These are phyloP conservation scores for Amphibolis antarctica DNA, from an alignment of 106 monocot species.

Conservation along the genomic window DNA sequence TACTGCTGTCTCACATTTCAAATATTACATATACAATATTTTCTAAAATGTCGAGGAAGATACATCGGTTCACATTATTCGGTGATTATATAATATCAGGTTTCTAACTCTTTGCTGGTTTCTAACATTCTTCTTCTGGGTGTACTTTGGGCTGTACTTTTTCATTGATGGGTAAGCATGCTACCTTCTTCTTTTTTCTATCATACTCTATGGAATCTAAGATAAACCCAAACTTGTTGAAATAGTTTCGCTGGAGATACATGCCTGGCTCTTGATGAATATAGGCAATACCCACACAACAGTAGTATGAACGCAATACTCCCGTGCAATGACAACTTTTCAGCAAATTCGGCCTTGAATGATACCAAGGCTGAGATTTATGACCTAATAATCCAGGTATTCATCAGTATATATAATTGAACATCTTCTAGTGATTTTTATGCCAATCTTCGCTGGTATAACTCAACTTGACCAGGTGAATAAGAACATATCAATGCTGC, in stretches of 20 bases:
- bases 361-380: constrained; percentile 45
- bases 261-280: constrained; percentile 68
- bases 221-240: not conserved
- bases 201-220: not conserved
- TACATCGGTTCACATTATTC: not conserved
- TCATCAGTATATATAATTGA: not conserved
- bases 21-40: too few relatives aligned
- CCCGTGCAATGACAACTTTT: constrained; percentile 40
- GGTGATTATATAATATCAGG: constrained; percentile 22
- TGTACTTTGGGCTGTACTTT: constrained; percentile 69
- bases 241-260: constrained; percentile 72
- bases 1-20: not conserved
- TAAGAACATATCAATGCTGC: constrained; percentile 45
- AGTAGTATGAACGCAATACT: constrained; percentile 71
- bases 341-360: constrained; percentile 28
- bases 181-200: not conserved
- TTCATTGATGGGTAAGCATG: constrained; percentile 61
- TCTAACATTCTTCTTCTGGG: constrained; percentile 62
- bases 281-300: constrained; percentile 37
- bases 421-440: not conserved
- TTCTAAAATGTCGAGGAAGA: not conserved
- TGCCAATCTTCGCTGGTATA: not conserved
- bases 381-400: constrained; percentile 61
- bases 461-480: constrained; percentile 43
- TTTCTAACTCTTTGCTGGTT: constrained; percentile 63